Conservation (phyloP, 2,329 filamentous ascomycete species). For the Diaporthe sp. region DNA sequence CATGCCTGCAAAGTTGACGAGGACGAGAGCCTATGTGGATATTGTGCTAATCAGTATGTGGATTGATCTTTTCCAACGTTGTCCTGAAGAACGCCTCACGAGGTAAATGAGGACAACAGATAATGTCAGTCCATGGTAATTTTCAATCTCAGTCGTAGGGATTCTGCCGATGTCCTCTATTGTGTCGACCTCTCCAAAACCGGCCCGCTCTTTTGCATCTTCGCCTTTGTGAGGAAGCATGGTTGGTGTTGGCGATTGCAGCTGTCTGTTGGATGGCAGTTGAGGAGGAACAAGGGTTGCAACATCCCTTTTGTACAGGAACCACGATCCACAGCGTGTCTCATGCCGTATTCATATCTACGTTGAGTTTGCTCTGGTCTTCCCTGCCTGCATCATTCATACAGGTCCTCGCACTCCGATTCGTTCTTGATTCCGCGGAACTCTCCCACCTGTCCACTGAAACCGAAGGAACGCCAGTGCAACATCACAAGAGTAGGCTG, state of each 20-base stretch:
- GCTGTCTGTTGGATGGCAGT: not conserved
- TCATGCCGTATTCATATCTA: not conserved
- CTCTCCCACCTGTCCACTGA: not conserved
- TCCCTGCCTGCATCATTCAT: too few relatives aligned
- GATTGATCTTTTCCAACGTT: too few relatives aligned
- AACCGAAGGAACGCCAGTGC: not conserved
- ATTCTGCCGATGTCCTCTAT: not conserved
- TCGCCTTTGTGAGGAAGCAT: not conserved
- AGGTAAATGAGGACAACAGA: constrained; percentile 8
- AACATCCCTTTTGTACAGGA: too few relatives aligned
- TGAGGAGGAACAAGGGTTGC: not conserved
- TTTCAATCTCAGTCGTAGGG: not conserved
- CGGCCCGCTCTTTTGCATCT: not conserved
- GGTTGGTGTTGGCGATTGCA: too few relatives aligned
- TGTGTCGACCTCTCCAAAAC: not conserved
- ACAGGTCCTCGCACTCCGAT: not conserved
- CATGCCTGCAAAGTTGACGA: constrained; percentile 10
- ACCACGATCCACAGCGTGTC: too few relatives aligned
- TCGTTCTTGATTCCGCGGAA: not conserved
- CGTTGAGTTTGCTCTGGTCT: not conserved
- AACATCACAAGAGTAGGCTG: not conserved
- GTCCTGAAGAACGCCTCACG: not conserved
- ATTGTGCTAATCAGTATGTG: not conserved
- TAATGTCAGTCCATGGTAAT: not conserved
- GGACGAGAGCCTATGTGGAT: not conserved